Evolutionary conservation across 1,284 basidiomycete species (phyloP).

Genomic region (Cutaneotrichosporon cavernicola): DNA sequence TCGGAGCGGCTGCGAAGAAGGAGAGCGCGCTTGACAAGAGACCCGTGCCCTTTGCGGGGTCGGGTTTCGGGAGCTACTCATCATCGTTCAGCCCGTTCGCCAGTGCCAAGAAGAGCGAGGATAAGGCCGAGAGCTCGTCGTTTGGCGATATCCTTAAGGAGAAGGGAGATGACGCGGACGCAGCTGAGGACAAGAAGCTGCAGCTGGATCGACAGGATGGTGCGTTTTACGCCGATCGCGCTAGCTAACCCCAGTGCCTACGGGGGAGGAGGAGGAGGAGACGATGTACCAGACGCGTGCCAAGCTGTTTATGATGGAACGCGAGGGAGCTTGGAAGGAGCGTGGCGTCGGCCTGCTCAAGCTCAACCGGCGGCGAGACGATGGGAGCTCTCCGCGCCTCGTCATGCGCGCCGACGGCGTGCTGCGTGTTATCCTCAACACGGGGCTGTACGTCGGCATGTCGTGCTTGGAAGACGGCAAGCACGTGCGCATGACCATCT

Average conservation of each 20-base stretch:
- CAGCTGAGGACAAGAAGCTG: slow-evolving; percentile 55
- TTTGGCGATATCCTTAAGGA: slow-evolving; percentile 48
- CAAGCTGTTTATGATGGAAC: slow-evolving; percentile 74
- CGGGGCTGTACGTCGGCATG: slow-evolving; percentile 83
- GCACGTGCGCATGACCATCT: slow-evolving; percentile 75
- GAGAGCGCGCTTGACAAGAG: slow-evolving; percentile 20
- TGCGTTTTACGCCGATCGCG: slow-evolving; percentile 48
- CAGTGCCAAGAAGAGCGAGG: slow-evolving; percentile 25
- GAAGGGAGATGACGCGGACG: slow-evolving; percentile 36
- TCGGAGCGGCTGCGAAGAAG: slow-evolving; percentile 29
- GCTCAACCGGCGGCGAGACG: slow-evolving; percentile 65
- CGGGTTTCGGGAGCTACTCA: slow-evolving; percentile 45
- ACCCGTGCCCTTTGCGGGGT: slow-evolving; percentile 26
- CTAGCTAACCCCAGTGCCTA: slow-evolving; percentile 61
- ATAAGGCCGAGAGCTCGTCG: slow-evolving; percentile 15
- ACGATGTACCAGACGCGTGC: slow-evolving; percentile 79
- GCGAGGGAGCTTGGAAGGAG: slow-evolving; percentile 74
- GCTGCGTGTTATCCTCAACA: slow-evolving; percentile 77
- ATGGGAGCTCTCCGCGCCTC: slow-evolving; percentile 70
- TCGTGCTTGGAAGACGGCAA: slow-evolving; percentile 67
- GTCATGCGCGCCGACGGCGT: slow-evolving; percentile 97
- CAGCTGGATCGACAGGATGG: slow-evolving; percentile 68
- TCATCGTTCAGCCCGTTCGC: slow-evolving; percentile 39
- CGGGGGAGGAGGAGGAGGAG: slow-evolving; percentile 89
- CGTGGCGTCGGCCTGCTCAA: slow-evolving; percentile 78